Percentiles rank a stretch among this genome's conserved stretches.
Conservation (phyloP, 2,329 filamentous ascomycete species). For the Apiospora sp. region DNA sequence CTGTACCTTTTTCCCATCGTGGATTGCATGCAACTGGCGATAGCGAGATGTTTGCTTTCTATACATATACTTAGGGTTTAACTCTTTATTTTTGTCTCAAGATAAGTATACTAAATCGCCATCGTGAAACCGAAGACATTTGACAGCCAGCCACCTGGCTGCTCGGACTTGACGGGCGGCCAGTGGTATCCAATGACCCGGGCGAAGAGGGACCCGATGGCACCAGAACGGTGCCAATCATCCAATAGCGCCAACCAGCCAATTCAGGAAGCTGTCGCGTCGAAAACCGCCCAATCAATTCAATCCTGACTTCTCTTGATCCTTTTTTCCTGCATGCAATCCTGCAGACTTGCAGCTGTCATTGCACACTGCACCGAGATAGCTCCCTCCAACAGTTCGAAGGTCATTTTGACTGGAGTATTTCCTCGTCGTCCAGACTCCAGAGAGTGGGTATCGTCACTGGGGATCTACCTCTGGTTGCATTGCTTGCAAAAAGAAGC, state of each 20-base stretch:
- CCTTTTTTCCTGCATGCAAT: constrained; percentile 16
- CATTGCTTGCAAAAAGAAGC: constrained; percentile 13
- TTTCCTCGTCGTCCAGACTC: neutral
- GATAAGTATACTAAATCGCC: neutral
- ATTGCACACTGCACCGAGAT: neutral
- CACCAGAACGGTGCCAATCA: constrained; percentile 7
- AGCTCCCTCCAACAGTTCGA: neutral
- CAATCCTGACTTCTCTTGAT: neutral
- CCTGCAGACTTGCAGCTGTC: constrained; percentile 15
- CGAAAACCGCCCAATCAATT: neutral
- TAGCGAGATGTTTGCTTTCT: neutral
- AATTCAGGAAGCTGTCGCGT: constrained; percentile 9
- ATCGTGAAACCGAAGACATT: neutral
- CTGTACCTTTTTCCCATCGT: neutral
- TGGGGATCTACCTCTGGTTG: neutral
- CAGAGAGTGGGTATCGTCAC: constrained; percentile 14
- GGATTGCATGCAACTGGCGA: neutral
- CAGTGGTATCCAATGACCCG: neutral
- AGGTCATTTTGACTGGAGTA: neutral
- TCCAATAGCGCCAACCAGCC: constrained; percentile 19
- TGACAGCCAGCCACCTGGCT: constrained; percentile 1
- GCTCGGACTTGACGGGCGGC: neutral
- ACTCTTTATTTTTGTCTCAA: neutral
- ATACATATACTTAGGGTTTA: neutral
- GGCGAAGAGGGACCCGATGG: constrained; percentile 9